These are phyloP conservation scores for Musa balbisiana DNA, from an alignment of 202 grass and related monocot species.

Conservation along the genomic window DNA sequence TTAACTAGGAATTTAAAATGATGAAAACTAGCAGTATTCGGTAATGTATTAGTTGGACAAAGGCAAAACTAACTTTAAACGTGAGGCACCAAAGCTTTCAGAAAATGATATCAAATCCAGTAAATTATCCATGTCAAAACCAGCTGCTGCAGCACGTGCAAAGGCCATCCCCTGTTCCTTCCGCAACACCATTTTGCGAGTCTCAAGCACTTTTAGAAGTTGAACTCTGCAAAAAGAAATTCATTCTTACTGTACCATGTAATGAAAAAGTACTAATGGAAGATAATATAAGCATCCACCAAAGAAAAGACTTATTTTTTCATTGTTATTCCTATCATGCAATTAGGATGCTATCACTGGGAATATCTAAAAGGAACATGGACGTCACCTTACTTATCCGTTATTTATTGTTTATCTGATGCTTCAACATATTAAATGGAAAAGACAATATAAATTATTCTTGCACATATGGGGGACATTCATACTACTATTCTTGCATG, in stretches of 20 bases:
- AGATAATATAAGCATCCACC: neutral
- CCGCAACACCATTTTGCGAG: slow-evolving; percentile 19
- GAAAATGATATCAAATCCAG: slow-evolving; percentile 12
- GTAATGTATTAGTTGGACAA: neutral
- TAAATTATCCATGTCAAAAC: slow-evolving; percentile 22
- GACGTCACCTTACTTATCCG: neutral
- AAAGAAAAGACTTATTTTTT: neutral
- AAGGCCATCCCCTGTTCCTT: slow-evolving; percentile 27
- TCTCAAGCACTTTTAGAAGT: slow-evolving; percentile 21
- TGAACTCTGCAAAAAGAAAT: slow-evolving; percentile 3
- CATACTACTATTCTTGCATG: neutral
- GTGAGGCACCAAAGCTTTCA: slow-evolving; percentile 13
- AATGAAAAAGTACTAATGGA: neutral
- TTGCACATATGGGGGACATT: neutral
- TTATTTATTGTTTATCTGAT: neutral
- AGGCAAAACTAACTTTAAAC: slow-evolving; percentile 11
- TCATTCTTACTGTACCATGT: too few species aligned
- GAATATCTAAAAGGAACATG: neutral
- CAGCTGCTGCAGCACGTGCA: slow-evolving; percentile 16
- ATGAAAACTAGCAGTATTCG: neutral
- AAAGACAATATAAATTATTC: too few species aligned
- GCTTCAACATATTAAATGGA: neutral
- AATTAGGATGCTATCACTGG: neutral
- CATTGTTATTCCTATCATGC: neutral
- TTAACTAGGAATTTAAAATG: neutral